Evolutionary conservation across 352 stramenopile genomes (phyloP), one percentile per base, ranked within the genome.

Genomic region (Pythium brachiatum): DNA sequence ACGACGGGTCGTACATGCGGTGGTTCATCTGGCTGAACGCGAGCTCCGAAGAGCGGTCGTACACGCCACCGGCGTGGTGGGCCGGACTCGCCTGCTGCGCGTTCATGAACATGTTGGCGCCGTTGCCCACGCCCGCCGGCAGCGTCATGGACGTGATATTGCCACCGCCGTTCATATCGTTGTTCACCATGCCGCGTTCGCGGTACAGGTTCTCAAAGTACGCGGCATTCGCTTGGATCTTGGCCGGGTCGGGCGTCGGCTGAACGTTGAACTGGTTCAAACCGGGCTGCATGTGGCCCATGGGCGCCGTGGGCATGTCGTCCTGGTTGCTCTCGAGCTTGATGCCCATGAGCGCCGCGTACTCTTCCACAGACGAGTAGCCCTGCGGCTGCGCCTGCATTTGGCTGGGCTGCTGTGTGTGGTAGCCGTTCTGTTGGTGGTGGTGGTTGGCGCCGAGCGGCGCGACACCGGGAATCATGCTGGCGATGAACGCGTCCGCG

Each of bases 201-300:
- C 80, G 79, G 53, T 90, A 87, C 27, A 91, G 66, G 53, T 86
- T 88, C 29, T 93, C 84, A 63, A 93, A 91, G 69, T 89, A 90
- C 7, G 78, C 78, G n/a, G 82, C 80, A 54, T 94, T 92, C 13
- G 79, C 78, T 41, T 94, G 85, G 66, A 89, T 83, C 76, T 90
- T 88, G 56, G 68, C 55, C 66, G 81, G 69, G 66, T 90, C 80
- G 5, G 70, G 68, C 39, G 56, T 50, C 7, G 60, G 69, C 46
- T 68, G 70, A 23, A 83, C 75, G 55, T 70, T 77, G 52, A 79
- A 76, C 39, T 64, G 39, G 38, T 66, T 68, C 53, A 68, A 56
- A 1, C 38, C 16, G 31, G 64, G 50, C 32, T 70, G 60, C 61
- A 81, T 38, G 60, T 77, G 65, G 53, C 67, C 32, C 70, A 79